Evolutionary conservation across 352 stramenopile genomes (phyloP).

Genomic region (Plasmopara halstedii): DNA sequence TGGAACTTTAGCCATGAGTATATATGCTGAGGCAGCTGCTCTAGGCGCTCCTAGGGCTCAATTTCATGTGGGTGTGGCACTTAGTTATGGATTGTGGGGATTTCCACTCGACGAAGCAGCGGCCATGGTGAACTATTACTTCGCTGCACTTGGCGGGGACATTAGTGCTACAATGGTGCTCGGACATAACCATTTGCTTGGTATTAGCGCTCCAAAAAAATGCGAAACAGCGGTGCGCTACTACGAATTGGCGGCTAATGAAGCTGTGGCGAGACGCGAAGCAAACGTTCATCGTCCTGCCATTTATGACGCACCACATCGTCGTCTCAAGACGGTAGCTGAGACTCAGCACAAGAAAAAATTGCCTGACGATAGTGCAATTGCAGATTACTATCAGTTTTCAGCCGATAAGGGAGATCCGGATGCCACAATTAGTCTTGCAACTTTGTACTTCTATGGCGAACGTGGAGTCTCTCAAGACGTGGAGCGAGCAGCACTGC

Average conservation of each 20-base stretch:
- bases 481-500: conserved; percentile 38
- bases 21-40: conserved; percentile 54
- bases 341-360: conserved; percentile 81
- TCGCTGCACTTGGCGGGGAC: conserved; percentile 63
- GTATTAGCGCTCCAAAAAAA: conserved; percentile 62
- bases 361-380: conserved; percentile 55
- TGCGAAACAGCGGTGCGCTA: conserved; percentile 82
- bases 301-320: conserved; percentile 66
- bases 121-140: conserved; percentile 80
- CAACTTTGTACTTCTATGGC: conserved; percentile 81
- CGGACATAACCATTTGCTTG: conserved; percentile 70
- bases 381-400: conserved; percentile 88
- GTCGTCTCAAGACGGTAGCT: conserved; percentile 60
- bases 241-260: conserved; percentile 84
- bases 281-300: conserved; percentile 42
- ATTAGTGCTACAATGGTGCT: conserved; percentile 66
- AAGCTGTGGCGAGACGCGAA: conserved; percentile 58
- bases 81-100: conserved; percentile 78
- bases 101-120: conserved; percentile 50
- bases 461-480: conserved; percentile 66
- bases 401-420: conserved; percentile 83
- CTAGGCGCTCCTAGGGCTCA: conserved; percentile 59
- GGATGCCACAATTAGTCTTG: conserved; percentile 76
- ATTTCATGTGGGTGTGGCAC: conserved; percentile 80
- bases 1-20: conserved; percentile 54